These are phyloP conservation scores for Chrysoporthe puriensis DNA, from an alignment of 2,329 filamentous ascomycete species.

Conservation along the genomic window DNA sequence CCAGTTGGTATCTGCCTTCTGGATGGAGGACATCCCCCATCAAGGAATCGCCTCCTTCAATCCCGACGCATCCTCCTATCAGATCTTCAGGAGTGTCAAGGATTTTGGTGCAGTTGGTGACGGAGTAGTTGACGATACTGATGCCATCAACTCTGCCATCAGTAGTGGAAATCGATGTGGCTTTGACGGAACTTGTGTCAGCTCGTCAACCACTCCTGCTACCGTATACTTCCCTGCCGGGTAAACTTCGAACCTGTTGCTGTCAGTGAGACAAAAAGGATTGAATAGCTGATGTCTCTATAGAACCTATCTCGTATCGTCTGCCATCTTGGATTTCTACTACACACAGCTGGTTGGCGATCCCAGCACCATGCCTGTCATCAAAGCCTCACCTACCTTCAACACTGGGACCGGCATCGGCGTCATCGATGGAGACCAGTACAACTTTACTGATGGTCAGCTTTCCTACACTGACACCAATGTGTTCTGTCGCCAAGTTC, in stretches of 20 bases:
- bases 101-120: slow-evolving; percentile 47
- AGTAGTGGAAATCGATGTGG: slow-evolving; percentile 48
- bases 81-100: slow-evolving; percentile 53
- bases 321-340: slow-evolving; percentile 74
- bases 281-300: background rate
- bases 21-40: slow-evolving; percentile 51
- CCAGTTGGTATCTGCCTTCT: slow-evolving; percentile 36
- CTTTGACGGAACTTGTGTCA: slow-evolving; percentile 40
- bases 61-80: slow-evolving; percentile 42
- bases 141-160: slow-evolving; percentile 55
- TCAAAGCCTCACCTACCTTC: slow-evolving; percentile 58
- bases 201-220: slow-evolving; percentile 37
- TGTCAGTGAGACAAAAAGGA: background rate
- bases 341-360: slow-evolving; percentile 80
- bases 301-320: slow-evolving; percentile 68
- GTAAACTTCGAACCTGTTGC: slow-evolving; percentile 6
- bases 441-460: slow-evolving; percentile 41
- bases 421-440: slow-evolving; percentile 53
- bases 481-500: slow-evolving; percentile 62
- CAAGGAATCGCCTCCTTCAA: slow-evolving; percentile 53
- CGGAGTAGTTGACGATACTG: slow-evolving; percentile 57
- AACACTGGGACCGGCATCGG: slow-evolving; percentile 40
- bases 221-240: slow-evolving; percentile 38
- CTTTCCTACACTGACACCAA: slow-evolving; percentile 60
- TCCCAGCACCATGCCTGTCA: slow-evolving; percentile 59